Base-by-base conservation (phyloP, 2,329 filamentous ascomycete genomes). In the Monosporascus cannonballus region DNA sequence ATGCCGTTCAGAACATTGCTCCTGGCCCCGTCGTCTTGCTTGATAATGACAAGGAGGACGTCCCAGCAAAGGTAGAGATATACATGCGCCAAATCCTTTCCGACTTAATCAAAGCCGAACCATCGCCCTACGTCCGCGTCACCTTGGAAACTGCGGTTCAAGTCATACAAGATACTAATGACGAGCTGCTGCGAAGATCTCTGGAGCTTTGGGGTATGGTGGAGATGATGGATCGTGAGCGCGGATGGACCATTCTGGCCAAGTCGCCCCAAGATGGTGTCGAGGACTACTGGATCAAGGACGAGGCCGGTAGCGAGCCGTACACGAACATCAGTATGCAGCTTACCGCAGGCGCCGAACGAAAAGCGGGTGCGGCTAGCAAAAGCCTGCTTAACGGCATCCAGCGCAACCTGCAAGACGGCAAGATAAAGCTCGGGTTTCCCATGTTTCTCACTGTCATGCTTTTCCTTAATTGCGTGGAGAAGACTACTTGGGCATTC, bases 401-500 rank as follows among this genome's bases (percentile, higher is more conserved):
- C 67, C 82, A 86, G 65, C 76, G 81, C 17, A 74, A 78, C 38
- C 71, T 86, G 34, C 78, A 84, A 54, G 81, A 84, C 61, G 81
- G 79, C 67, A 82, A 83, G 61, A 76, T 75, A 52, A 80, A 77
- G 59, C 75, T 82, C 50, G 78, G 78, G 34, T 84, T 84, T 61
- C 77, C 77, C 58, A 79, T 84, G 68, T 86, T 83, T 60, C 75
- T 86, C 22, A 78, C 82, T 3, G 77, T 80, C 3, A 67, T 86
- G 51, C 78, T 86, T 51, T 78, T 86, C 56, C 75, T 86, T 47
- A 85, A 84, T 61, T 85, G 81, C 58, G 74, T 86, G 15, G 84
- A 87, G 63, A 86, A 86, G 69, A 83, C 81, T 0, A 86, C 83
- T 0, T 87, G 83, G 84, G 79, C 81, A 1, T 86, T 86, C 69